Evolutionary conservation across 2,329 filamentous ascomycete genomes (phyloP).

Genomic region (Dichotomopilus funicola): DNA sequence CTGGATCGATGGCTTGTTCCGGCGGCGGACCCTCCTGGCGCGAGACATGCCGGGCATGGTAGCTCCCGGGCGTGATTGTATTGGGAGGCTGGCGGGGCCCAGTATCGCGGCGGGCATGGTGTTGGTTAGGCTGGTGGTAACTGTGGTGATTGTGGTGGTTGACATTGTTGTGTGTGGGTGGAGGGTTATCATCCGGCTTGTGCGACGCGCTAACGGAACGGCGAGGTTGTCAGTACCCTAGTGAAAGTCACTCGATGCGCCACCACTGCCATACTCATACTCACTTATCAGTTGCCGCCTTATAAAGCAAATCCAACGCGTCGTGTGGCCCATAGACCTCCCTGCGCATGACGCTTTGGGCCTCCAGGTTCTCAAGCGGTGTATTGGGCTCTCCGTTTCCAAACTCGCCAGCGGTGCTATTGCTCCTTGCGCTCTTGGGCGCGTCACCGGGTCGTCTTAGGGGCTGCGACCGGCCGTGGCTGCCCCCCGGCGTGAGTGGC

Average conservation of each 20-base stretch:
- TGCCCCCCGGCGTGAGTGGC: constrained; percentile 61
- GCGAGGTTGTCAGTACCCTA: constrained; percentile 14
- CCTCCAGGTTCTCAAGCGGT: constrained; percentile 59
- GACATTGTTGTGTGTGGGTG: constrained; percentile 5
- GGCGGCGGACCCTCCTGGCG: constrained; percentile 18
- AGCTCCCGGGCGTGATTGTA: constrained; percentile 9
- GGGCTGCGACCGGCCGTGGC: constrained; percentile 58
- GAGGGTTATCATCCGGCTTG: constrained; percentile 17
- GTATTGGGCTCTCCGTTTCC: constrained; percentile 50
- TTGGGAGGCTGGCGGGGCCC: constrained; percentile 16
- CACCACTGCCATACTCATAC: constrained; percentile 11
- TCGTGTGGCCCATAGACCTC: constrained; percentile 89
- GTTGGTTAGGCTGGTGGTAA: too few relatives aligned
- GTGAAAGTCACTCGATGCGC: not conserved
- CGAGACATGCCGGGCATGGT: constrained; percentile 19
- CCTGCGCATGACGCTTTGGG: constrained; percentile 56
- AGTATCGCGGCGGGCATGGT: constrained; percentile 9
- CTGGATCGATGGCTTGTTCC: constrained; percentile 41
- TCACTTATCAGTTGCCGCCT: constrained; percentile 63
- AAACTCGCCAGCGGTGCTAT: constrained; percentile 33
- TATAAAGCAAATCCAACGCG: constrained; percentile 83
- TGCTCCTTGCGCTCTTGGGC: constrained; percentile 30
- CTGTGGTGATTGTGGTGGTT: constrained; percentile 14
- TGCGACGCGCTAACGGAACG: constrained; percentile 15
- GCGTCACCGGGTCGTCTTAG: constrained; percentile 53